Evolutionary conservation across 2,329 filamentous ascomycete species (phyloP).

Genomic region (Rutstroemia sp.): DNA sequence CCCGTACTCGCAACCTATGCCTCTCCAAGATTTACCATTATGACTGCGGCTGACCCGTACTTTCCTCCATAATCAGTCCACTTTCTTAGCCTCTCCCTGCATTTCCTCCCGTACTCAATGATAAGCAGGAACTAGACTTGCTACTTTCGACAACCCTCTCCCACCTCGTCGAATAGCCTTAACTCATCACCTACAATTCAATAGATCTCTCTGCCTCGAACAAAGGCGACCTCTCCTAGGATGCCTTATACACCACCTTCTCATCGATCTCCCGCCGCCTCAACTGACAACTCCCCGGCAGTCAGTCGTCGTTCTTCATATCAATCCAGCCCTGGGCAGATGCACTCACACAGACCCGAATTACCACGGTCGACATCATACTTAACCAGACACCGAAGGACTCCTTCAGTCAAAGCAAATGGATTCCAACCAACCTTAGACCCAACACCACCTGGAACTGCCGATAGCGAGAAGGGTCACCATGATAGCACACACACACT

Average conservation of each 20-base stretch:
- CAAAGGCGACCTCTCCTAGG: constrained; percentile 26
- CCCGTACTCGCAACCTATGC: background rate
- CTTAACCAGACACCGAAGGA: constrained; percentile 55
- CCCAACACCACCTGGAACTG: constrained; percentile 22
- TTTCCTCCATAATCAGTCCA: constrained; percentile 15
- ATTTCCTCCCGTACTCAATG: constrained; percentile 15
- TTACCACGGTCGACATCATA: constrained; percentile 61
- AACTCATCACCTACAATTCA: background rate
- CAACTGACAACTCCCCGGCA: constrained; percentile 48
- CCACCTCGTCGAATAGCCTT: constrained; percentile 15
- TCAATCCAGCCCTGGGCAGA: constrained; percentile 33
- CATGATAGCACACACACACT: constrained; percentile 25
- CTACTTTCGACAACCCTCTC: constrained; percentile 11
- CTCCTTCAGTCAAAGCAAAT: constrained; percentile 38
- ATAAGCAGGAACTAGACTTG: constrained; percentile 15
- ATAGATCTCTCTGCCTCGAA: background rate
- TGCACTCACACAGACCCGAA: constrained; percentile 37
- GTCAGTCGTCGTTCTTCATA: constrained; percentile 53
- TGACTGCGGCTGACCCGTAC: constrained; percentile 19
- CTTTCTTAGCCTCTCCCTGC: constrained; percentile 5
- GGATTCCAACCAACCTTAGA: constrained; percentile 27
- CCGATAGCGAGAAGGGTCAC: constrained; percentile 23
- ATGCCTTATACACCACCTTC: constrained; percentile 89
- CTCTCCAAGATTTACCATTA: background rate
- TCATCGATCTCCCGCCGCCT: constrained; percentile 54